These are phyloP conservation scores for Populus davidiana DNA, from an alignment of 345 rosid species.

Conservation along the genomic window DNA sequence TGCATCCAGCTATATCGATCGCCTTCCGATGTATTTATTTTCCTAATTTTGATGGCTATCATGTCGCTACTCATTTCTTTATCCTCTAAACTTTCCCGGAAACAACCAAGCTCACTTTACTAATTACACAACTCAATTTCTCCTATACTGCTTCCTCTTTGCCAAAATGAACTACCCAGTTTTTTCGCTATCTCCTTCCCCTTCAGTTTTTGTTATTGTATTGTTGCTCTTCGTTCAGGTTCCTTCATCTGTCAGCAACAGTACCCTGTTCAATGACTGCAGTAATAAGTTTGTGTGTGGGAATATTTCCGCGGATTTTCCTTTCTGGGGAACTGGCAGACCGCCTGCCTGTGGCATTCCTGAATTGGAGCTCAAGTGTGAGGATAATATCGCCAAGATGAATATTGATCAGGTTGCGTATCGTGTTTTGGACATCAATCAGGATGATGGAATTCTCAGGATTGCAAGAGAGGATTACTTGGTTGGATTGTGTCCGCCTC, in stretches of 20 bases:
- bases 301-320: slow-evolving; percentile 24
- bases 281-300: slow-evolving; percentile 28
- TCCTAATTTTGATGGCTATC: background rate
- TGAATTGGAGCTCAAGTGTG: too few relatives aligned
- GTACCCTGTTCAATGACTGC: slow-evolving; percentile 4
- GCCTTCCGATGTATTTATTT: background rate
- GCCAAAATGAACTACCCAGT: background rate
- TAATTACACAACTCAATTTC: too few relatives aligned
- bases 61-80: background rate
- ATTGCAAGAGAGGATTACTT: too few relatives aligned
- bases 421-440: too few relatives aligned
- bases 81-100: background rate
- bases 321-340: too few relatives aligned
- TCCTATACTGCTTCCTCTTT: background rate
- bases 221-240: background rate
- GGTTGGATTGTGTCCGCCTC: too few relatives aligned
- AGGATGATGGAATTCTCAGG: too few relatives aligned
- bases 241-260: background rate
- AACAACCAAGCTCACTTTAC: background rate
- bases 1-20: background rate
- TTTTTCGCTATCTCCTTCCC: background rate
- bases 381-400: too few relatives aligned
- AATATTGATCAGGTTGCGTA: too few relatives aligned
- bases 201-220: background rate
- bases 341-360: too few relatives aligned